Evolutionary conservation across 306 rosid genomes (phyloP), one percentile per base, ranked within the genome.

Genomic region (Sphenostylis stenocarpa): DNA sequence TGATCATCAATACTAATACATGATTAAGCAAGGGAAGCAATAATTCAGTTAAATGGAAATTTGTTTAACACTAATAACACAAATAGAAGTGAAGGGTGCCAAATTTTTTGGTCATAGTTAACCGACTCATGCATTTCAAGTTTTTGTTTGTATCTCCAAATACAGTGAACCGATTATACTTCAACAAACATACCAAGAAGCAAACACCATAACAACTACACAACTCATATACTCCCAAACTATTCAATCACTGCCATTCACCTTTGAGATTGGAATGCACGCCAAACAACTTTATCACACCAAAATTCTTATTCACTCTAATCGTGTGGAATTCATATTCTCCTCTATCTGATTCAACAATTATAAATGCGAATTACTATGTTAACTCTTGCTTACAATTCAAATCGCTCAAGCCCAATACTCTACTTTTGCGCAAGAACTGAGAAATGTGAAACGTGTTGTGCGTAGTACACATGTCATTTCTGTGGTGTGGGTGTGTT

Each of bases 31-130:
- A 73, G 58, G 39, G 52, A 67, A 62, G 34, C 70, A 68, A 41
- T 60, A 60, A 21, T 41, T 58, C 16, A 49, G 80, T 33, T 45
- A 48, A 55, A 33, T 76, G 12, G 72, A 84, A 80, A 70, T 45
- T 43, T 11, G 80, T 77, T 84, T 1, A 33, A 71, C 60, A 65
- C 47, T 56, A 60, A 33, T 77, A 36, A 39, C 80, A 38, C 52
- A 52, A 81, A 72, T 76, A 72, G 80, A 58, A 81, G 41, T 56
- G 76, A 76, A 51, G 21, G 55, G 36, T 81, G 77, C 77, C 83
- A 83, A 49, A 81, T 69, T 72, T 67, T 62, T 49, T 11, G 80
- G 73, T 60, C 49, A 67, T 39, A 80, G 53, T 47, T 33, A 76
- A 80, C 84, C 72, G 56, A 53, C 79, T 76, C 72, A 43, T 55